Evolutionary conservation across 164 flowering plant genomes (phyloP).

Genomic region (Aristolochia contorta): DNA sequence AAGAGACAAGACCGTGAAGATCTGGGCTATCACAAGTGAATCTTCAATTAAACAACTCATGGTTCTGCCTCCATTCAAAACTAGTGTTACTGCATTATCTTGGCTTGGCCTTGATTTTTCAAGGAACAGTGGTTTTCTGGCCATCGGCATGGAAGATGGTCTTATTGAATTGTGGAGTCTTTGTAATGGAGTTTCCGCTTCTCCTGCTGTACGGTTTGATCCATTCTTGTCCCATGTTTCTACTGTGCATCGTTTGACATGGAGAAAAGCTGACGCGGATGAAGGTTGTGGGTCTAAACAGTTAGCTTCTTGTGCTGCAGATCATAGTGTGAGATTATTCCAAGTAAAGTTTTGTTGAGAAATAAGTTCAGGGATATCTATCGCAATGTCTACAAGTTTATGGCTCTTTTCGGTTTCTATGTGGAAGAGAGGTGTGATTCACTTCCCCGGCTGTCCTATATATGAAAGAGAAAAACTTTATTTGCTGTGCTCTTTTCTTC

Average conservation of each 20-base stretch:
- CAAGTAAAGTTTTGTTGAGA: constrained; percentile 19
- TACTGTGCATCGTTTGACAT: constrained; percentile 66
- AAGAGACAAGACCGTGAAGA: constrained; percentile 87
- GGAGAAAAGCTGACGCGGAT: constrained; percentile 34
- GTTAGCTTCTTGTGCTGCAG: constrained; percentile 93
- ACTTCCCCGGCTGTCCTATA: too few relatives aligned
- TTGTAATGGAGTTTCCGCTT: constrained; percentile 21
- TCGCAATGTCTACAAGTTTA: neutral
- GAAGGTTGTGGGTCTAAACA: constrained; percentile 28
- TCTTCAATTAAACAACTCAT: constrained; percentile 51
- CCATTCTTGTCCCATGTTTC: constrained; percentile 76
- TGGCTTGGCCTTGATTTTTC: constrained; percentile 49
- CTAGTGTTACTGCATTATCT: constrained; percentile 75
- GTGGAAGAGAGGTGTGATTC: too few relatives aligned
- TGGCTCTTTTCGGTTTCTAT: too few relatives aligned
- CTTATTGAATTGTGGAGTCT: constrained; percentile 75
- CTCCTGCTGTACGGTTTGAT: constrained; percentile 34
- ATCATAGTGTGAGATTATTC: constrained; percentile 65
- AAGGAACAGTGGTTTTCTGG: constrained; percentile 46
- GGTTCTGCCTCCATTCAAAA: constrained; percentile 51
- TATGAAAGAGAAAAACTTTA: too few relatives aligned
- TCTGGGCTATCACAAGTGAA: constrained; percentile 57
- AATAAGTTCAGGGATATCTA: neutral
- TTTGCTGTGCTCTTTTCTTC: too few relatives aligned
- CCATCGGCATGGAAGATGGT: constrained; percentile 87